Evolutionary conservation across 192 early-diverging fungal genomes (phyloP), one percentile per base, ranked within the genome.

Genomic region (Backusella psychrophila): DNA sequence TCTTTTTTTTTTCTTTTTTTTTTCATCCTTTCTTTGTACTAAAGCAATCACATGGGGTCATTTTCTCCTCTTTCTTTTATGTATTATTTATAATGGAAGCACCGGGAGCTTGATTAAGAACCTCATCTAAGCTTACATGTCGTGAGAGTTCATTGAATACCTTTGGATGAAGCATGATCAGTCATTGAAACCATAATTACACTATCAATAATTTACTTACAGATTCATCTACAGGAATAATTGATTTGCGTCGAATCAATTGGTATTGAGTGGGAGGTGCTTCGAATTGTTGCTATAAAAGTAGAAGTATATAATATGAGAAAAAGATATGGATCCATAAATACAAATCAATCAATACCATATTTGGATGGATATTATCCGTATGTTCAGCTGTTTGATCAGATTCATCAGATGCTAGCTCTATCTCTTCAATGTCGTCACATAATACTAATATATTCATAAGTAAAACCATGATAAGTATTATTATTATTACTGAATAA

Each of bases 171-270:
- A 59, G 84, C 79, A n/a, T 80, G 75, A 39, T 85, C 65, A 3
- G 87, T 68, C 9, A 68, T 36, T n/a, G 12, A 59, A 34, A 34
- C 3, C 11, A 66, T 42, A 19, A 21, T 31, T 12, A 63, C 4
- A 26, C 0, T 29, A 3, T 12, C 8, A 38, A 17, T 56, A 15
- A 29, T 9, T 4, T 0, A 56, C 77, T 72, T 80, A 80, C 89
- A 33, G 83, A 83, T 79, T 90, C 89, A 69, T 90, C 89, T 73
- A 90, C 86, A 23, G 89, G 89, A 75, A 90, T 88, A 73, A 89
- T 89, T 3, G 87, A 89, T 80, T 90, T 90, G 71, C 89, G 77
- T 49, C 89, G 82, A 73, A 90, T 89, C 59, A 85, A 82, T 75
- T 83, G 86, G 41, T 77, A 82, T 36, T 83, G 83, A 34, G 83